Evolutionary conservation across 2,329 filamentous ascomycete genomes (phyloP).

Genomic region (Ophiostoma ulmi): DNA sequence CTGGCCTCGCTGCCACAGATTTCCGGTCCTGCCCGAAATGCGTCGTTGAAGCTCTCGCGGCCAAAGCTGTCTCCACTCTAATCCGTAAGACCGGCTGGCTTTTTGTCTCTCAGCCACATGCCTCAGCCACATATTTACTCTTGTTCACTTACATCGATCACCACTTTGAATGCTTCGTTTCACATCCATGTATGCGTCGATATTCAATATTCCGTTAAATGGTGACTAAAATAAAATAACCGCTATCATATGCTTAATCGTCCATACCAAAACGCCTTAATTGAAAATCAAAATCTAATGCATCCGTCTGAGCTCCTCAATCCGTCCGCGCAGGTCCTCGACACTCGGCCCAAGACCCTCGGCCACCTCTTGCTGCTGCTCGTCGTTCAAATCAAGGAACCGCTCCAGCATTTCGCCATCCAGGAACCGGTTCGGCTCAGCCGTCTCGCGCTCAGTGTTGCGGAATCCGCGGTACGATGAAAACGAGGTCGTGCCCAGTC

Average conservation of each 20-base stretch:
- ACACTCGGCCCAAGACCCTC: constrained; percentile 56
- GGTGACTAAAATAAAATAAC: background rate
- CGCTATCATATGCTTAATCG: background rate
- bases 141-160: background rate
- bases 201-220: background rate
- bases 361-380: constrained; percentile 49
- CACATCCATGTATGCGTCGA: background rate
- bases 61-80: constrained; percentile 8
- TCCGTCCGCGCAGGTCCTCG: constrained; percentile 56
- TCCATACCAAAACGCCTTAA: background rate
- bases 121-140: background rate
- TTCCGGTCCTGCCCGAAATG: constrained; percentile 28
- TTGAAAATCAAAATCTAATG: constrained; percentile 35
- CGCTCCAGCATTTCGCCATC: constrained; percentile 87
- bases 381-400: constrained; percentile 67
- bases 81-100: constrained; percentile 18
- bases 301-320: constrained; percentile 59
- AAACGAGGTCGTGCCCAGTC: constrained; percentile 71
- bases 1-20: constrained; percentile 15
- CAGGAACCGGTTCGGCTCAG: constrained; percentile 79
- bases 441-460: constrained; percentile 62
- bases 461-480: constrained; percentile 76
- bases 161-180: background rate
- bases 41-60: background rate
- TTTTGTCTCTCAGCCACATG: background rate